Evolutionary conservation across 345 rosid species (phyloP).

Genomic region (Reutealis trisperma): DNA sequence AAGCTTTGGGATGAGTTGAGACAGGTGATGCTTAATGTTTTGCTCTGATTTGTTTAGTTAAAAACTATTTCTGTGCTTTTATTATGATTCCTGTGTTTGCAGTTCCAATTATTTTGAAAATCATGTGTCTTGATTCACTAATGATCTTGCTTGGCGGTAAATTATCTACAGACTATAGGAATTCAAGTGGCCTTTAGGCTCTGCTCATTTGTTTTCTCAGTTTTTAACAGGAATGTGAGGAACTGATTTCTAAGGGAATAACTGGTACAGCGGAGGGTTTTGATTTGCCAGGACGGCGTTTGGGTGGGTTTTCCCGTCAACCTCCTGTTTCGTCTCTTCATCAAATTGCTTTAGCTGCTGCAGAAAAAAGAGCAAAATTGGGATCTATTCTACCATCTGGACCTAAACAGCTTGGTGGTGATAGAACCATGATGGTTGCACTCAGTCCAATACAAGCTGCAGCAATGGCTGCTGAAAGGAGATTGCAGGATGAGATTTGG

Average conservation of each 20-base stretch:
- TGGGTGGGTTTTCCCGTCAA: constrained; percentile 78
- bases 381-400: constrained; percentile 69
- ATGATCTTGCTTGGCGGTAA: not conserved
- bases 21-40: constrained; percentile 40
- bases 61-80: not conserved
- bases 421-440: constrained; percentile 67
- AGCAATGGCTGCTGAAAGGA: constrained; percentile 96
- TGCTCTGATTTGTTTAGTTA: not conserved
- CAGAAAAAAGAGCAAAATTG: constrained; percentile 66
- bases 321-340: constrained; percentile 66
- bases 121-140: not conserved
- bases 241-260: constrained; percentile 69
- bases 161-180: not conserved
- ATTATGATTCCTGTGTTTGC: not conserved
- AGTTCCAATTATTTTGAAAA: not conserved
- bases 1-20: constrained; percentile 94
- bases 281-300: constrained; percentile 72
- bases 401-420: constrained; percentile 83
- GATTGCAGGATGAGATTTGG: constrained; percentile 82
- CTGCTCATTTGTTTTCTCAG: constrained; percentile 13
- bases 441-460: constrained; percentile 93
- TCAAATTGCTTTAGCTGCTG: constrained; percentile 61
- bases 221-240: constrained; percentile 78
- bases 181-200: not conserved
- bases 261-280: constrained; percentile 71